Percentiles rank a stretch among this genome's conserved stretches.
phyloP scores from a whole-genome alignment of 169 alveolate species.

The Plasmodium inui region DNA sequence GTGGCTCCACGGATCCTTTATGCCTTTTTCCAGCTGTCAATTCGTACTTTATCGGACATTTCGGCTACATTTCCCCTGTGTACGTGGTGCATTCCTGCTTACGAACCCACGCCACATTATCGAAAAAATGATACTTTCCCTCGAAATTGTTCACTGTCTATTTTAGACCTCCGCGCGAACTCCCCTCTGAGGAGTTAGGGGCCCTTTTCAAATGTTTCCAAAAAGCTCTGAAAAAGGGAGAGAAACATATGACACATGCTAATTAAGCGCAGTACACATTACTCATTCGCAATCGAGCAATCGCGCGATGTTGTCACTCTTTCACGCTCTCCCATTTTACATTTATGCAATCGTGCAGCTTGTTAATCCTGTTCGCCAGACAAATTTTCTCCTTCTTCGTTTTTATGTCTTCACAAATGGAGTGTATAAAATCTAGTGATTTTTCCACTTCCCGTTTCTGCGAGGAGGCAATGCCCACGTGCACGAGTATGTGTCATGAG shows the following conservation, averaged over 20 bases:
- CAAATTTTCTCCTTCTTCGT: conserved; percentile 68
- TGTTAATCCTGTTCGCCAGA: conserved; percentile 45
- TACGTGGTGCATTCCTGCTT: background rate
- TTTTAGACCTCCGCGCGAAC: background rate
- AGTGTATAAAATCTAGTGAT: conserved; percentile 54
- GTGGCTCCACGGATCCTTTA: background rate
- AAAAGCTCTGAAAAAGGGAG: conserved; percentile 15
- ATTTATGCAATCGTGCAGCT: conserved; percentile 63
- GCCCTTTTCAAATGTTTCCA: conserved; percentile 21
- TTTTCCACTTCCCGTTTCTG: conserved; percentile 64
- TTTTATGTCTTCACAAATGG: conserved; percentile 64
- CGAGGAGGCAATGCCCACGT: background rate
- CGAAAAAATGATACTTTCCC: background rate
- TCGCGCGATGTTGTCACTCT: background rate
- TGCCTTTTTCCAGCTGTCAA: background rate
- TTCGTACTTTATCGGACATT: background rate
- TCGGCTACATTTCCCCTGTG: background rate
- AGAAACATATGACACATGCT: background rate
- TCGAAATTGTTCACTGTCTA: background rate
- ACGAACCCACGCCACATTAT: background rate
- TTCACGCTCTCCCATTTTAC: conserved; percentile 1
- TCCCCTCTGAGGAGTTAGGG: background rate
- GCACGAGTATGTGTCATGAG: background rate
- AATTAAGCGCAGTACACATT: background rate
- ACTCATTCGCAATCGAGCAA: background rate